Base-by-base conservation (phyloP, 208 protist genomes). In the Crithidia brevicula region DNA sequence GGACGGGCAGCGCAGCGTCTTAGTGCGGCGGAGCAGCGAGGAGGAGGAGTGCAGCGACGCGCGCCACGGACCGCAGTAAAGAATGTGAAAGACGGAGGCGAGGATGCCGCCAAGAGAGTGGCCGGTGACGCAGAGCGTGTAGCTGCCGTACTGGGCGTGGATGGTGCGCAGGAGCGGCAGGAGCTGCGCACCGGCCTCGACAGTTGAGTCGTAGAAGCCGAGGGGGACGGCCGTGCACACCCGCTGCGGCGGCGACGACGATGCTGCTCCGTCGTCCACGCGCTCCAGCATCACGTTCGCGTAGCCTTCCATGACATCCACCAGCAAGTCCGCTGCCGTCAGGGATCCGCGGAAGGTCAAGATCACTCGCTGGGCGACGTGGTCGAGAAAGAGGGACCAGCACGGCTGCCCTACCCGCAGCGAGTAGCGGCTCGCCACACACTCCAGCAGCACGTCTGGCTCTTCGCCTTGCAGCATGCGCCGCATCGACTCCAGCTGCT, bases 71-170 rank as follows among this genome's bases (percentile, higher is more conserved):
- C 28, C 68, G 49, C 79, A 83, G 65, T 84, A 91, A 6, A 93
- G 63, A 4, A 95, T 69, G 62, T 93, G 86, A 56, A 93, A 95
- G 43, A 95, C 61, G 50, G 72, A 83, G 10, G 90, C 90, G 74
- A 84, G 60, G 30, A 88, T 74, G 46, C 79, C 90, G 20, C 90
- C 90, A 45, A 95, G 87, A 30, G 87, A 95, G 76, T 95, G 90
- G 8, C 90, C 90, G 11, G 88, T 92, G 50, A 91, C 51, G 59
- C 88, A 68, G 27, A 93, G 77, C 33, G 82, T 72, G 72, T 93
- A 95, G 56, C 75, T 57, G 30, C 61, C 46, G 67, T 88, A 88
- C 51, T 83, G 79, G 10, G 46, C 59, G 52, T 83, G 58, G 23
- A 93, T 80, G 22, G 50, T 58, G 30, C 62, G 42, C 34, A 95